A percentile compares a stretch with the other conserved stretches of the same genome.
phyloP scores from a whole-genome alignment of 352 stramenopile genomes.

The Thalassiosira hispida region DNA sequence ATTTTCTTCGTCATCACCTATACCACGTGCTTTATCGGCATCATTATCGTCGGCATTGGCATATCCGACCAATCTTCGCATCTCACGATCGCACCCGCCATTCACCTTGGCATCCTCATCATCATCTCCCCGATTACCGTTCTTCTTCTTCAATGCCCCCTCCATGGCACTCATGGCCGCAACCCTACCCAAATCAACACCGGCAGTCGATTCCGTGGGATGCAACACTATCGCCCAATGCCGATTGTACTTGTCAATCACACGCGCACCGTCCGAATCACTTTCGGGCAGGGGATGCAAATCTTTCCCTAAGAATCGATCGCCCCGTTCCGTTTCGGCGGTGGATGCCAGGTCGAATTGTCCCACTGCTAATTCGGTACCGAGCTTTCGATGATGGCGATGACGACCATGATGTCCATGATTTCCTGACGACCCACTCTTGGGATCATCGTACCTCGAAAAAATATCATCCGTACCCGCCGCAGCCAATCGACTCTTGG shows the following conservation, averaged over 20 bases:
- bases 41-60: conserved; percentile 59
- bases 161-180: conserved; percentile 41
- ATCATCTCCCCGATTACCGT: conserved; percentile 1
- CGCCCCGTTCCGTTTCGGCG: conserved; percentile 75
- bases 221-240: conserved; percentile 83
- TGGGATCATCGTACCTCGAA: conserved; percentile 70
- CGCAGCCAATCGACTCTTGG: conserved; percentile 66
- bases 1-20: conserved; percentile 51
- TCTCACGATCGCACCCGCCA: conserved; percentile 71
- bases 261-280: conserved; percentile 60
- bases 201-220: conserved; percentile 61
- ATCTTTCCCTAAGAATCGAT: conserved; percentile 70
- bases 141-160: conserved; percentile 9
- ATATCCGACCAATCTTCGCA: conserved; percentile 75
- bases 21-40: conserved; percentile 72
- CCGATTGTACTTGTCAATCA: conserved; percentile 85
- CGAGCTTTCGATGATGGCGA: conserved; percentile 5
- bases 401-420: conserved; percentile 12
- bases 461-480: conserved; percentile 83
- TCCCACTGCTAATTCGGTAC: conserved; percentile 52
- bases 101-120: conserved; percentile 72
- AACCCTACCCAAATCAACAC: conserved; percentile 39
- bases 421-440: neutral
- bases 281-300: conserved; percentile 60
- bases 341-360: conserved; percentile 85